phyloP scores from a whole-genome alignment of 352 stramenopile genomes.

The Phytopythium kandeliae region DNA sequence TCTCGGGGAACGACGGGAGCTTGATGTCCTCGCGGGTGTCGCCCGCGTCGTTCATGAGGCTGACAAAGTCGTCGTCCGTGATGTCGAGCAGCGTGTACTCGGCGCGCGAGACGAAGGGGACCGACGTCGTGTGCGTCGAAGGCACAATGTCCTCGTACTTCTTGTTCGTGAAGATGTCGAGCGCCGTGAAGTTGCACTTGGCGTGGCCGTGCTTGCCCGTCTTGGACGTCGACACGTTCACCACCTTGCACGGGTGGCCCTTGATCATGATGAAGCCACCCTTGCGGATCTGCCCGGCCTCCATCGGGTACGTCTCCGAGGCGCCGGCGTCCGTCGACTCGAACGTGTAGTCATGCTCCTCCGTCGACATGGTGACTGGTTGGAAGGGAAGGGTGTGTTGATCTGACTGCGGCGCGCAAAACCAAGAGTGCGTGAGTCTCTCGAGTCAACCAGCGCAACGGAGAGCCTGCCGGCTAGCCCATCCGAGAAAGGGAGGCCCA shows the following conservation, averaged over 20 bases:
- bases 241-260: constrained; percentile 98
- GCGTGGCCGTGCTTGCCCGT: constrained; percentile 99
- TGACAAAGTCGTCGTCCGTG: constrained; percentile 96
- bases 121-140: constrained; percentile 97
- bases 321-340: constrained; percentile 96
- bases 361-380: constrained; percentile 22
- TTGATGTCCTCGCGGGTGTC: constrained; percentile 98
- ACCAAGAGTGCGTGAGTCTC: no score
- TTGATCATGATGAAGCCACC: constrained; percentile 99
- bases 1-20: constrained; percentile 93
- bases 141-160: constrained; percentile 99
- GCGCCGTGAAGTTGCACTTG: constrained; percentile 99
- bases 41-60: constrained; percentile 97
- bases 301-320: constrained; percentile 96
- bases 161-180: constrained; percentile 99
- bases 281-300: constrained; percentile 99
- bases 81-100: constrained; percentile 99
- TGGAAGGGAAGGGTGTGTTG: not conserved
- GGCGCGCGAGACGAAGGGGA: constrained; percentile 95
- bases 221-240: constrained; percentile 99
- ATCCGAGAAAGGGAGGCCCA: no score
- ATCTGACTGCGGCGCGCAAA: no score
- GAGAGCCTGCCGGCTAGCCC: no score
- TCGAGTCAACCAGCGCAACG: no score
- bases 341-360: constrained; percentile 83